Conservation (phyloP, 2,329 filamentous ascomycete genomes). For the Xylogone sp. region DNA sequence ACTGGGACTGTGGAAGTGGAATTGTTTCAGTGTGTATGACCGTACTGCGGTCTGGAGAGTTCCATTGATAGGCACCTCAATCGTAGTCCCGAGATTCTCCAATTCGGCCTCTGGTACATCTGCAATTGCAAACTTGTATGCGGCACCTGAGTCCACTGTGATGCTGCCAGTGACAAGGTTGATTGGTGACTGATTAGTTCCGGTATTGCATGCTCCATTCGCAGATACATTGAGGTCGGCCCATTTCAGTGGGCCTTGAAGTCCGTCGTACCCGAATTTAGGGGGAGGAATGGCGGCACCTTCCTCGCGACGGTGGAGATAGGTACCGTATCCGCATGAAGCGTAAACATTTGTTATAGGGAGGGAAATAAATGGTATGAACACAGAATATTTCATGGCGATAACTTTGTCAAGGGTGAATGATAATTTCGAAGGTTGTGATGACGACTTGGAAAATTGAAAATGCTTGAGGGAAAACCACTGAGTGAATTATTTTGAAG, state of each 20-base stretch:
- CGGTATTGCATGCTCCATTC: slow-evolving; percentile 10
- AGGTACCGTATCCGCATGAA: too few relatives aligned
- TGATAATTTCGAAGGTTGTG: too few relatives aligned
- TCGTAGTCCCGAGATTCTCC: slow-evolving; percentile 16
- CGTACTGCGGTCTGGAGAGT: slow-evolving; percentile 5
- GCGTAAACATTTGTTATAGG: too few relatives aligned
- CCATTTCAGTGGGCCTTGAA: slow-evolving; percentile 13
- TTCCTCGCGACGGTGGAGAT: too few relatives aligned
- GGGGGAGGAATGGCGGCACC: slow-evolving; percentile 6
- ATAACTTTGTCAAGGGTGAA: too few relatives aligned
- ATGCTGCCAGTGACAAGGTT: slow-evolving; percentile 7
- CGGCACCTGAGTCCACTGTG: not conserved
- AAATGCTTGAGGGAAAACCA: too few relatives aligned
- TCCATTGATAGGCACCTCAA: slow-evolving; percentile 16
- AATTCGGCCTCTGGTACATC: slow-evolving; percentile 8
- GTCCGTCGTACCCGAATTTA: slow-evolving; percentile 15
- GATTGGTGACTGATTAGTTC: slow-evolving; percentile 15
- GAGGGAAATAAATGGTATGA: too few relatives aligned
- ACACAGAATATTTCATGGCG: too few relatives aligned
- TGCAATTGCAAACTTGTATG: too few relatives aligned
- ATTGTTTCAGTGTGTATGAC: slow-evolving; percentile 34
- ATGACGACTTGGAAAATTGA: too few relatives aligned
- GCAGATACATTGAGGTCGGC: slow-evolving; percentile 5
- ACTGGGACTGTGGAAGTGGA: slow-evolving; percentile 58
- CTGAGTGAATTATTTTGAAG: too few relatives aligned